Evolutionary conservation across 768 basidiomycete genomes (phyloP), one percentile per base, ranked within the genome.

Genomic region (Lactifluus rugatus): DNA sequence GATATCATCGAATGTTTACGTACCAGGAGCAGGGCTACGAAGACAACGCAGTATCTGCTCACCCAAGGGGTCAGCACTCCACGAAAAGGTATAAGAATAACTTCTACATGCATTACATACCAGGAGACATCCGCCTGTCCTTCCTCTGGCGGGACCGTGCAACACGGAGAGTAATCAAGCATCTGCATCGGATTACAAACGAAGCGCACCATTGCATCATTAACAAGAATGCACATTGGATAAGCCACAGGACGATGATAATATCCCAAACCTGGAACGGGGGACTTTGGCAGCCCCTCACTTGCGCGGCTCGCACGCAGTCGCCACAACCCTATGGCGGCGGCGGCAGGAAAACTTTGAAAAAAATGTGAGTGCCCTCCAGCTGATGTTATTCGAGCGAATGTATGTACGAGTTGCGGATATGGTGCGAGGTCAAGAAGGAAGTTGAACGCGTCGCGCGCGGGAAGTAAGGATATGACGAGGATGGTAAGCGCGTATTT

Each of bases 361-460:
- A 52, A 21, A 3, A 25, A 32, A 23, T 17, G 25, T 45, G 9
- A 44, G 13, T 31, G 8, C 8, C 32, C 34, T 10, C n/a, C 31
- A 49, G 34, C 60, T 64, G 59, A 10, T 9, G 61, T 63, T 34
- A 21, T 44, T 48, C 9, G 14, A 25, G 23, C 36, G 21, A 50
- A 21, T 21, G 32, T 13, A 23, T 5, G 56, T 74, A 75, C 66
- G 63, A 70, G 61, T 70, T 71, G 5, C 69, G 72, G 65, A 70
- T 75, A 57, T 64, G 68, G 31, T 69, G 74, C 60, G 70, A 78
- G 60, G 71, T 76, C 65, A 72, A 76, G 50, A n/a, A 65, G 64
- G 57, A 75, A 73, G 62, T 66, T 69, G 65, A 72, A 74, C 8
- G 73, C 73, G 48, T 70, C 71, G 13, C 67, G 69, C 5, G 69